Evolutionary conservation across 2,329 filamentous ascomycete species (phyloP), one percentile per base, ranked within the genome.

Genomic region (Aspergillus brunneoviolaceus): DNA sequence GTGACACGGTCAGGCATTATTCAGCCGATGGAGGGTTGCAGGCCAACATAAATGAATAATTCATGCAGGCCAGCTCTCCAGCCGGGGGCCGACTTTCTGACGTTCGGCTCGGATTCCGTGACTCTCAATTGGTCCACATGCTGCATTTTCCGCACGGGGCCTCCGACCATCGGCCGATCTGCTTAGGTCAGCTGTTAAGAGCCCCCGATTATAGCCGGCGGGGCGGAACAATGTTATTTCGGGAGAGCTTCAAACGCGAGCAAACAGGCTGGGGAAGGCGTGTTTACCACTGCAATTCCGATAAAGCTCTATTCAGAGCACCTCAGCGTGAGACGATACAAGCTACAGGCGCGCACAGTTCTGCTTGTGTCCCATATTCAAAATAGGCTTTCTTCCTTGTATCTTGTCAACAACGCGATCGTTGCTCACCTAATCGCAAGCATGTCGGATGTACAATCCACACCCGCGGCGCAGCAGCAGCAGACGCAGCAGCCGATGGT

Each of bases 381-480:
- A 45, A 6, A 6, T 6, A 45, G 14, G 23, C 39, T 7, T 29
- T 50, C 23, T 16, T 31, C 19, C 27, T 19, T n/a, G 19, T 51
- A 23, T 23, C 3, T 50, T 14, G 23, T 31, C 11, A 6, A 59
- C 53, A 47, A n/a, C 62, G 27, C 60, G 61, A 62, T 61, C 35
- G 39, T 21, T 19, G 35, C 59, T 39, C 56, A 33, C 49, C 50
- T 48, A 49, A 25, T 33, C 42, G 49, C 33, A 58, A 65, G 33
- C 27, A 75, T 75, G 72, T 63, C 69, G 14, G 72, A 75, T 49
- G 61, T 55, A 51, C 70, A 66, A 52, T 67, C 64, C 48, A 63
- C 54, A 45, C 59, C 61, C 19, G 59, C 62, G 48, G 51, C 60
- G 60, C 72, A 66, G 23, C 72, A 66, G 54, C 68, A 57, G 57